Evolutionary conservation across 2,329 filamentous ascomycete species (phyloP).

Genomic region (Thelonectria rubi): DNA sequence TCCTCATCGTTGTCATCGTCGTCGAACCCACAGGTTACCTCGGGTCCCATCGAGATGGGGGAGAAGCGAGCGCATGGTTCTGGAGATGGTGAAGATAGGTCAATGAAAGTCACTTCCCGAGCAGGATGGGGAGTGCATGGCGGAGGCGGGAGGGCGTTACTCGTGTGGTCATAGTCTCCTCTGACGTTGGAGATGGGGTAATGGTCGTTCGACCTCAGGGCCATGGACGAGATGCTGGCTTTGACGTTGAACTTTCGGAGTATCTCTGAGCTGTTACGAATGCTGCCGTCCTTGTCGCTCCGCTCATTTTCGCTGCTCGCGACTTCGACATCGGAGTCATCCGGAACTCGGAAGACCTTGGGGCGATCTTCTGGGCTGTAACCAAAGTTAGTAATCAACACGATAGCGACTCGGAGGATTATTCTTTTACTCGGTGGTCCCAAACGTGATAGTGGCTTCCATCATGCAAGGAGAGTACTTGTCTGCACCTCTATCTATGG

Average conservation of each 20-base stretch:
- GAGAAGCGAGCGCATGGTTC: constrained; percentile 17
- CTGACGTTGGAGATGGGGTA: constrained; percentile 28
- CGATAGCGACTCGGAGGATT: background rate
- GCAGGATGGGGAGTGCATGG: constrained; percentile 1
- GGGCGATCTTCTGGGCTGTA: constrained; percentile 41
- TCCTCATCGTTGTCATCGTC: background rate
- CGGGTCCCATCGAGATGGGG: background rate
- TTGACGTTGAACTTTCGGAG: constrained; percentile 43
- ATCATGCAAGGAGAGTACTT: constrained; percentile 52
- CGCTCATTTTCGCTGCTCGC: constrained; percentile 41
- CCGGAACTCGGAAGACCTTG: constrained; percentile 53
- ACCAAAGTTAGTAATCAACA: constrained; percentile 26
- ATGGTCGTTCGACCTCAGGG: constrained; percentile 38
- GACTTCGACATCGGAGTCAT: constrained; percentile 50
- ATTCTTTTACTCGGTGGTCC: constrained; percentile 34
- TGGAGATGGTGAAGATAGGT: constrained; percentile 13
- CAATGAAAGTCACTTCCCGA: constrained; percentile 10
- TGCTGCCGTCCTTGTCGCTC: constrained; percentile 41
- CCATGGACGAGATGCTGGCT: constrained; percentile 25
- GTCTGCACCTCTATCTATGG: constrained; percentile 47
- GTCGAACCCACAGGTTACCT: background rate
- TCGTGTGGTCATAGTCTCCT: constrained; percentile 19
- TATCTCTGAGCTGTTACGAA: constrained; percentile 41
- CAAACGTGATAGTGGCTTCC: constrained; percentile 45
- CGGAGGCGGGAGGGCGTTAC: background rate